A percentile compares a stretch with the other conserved stretches of the same genome.
Evolutionary conservation across 768 basidiomycete species (phyloP).

Genomic region (Russula griseocarnosa): DNA sequence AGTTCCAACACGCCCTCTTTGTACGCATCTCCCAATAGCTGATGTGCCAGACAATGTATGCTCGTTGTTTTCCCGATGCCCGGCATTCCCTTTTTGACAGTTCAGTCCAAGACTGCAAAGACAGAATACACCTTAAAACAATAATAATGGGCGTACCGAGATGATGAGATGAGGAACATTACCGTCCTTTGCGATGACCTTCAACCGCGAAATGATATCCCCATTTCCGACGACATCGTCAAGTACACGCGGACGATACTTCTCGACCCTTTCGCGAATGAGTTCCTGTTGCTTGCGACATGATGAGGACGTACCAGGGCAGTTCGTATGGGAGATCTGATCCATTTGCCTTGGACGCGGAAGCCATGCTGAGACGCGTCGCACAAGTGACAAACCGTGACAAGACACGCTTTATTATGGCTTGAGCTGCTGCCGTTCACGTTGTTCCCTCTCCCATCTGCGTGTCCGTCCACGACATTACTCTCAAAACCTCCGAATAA

Average conservation of each 20-base stretch:
- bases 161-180: slow-evolving; percentile 99
- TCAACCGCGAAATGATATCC: slow-evolving; percentile 92
- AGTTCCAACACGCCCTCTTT: slow-evolving; percentile 97
- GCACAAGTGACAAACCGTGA: slow-evolving; percentile 22
- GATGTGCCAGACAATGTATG: slow-evolving; percentile 95
- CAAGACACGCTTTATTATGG: slow-evolving; percentile 24
- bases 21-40: slow-evolving; percentile 91
- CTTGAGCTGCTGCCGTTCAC: neutral
- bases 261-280: slow-evolving; percentile 73
- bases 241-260: slow-evolving; percentile 78
- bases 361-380: slow-evolving; percentile 30
- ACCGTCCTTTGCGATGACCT: slow-evolving; percentile 93
- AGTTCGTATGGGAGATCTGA: slow-evolving; percentile 64
- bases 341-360: slow-evolving; percentile 40
- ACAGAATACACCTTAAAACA: neutral
- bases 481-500: neutral
- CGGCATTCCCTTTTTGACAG: slow-evolving; percentile 82
- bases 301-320: slow-evolving; percentile 56
- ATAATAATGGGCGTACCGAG: slow-evolving; percentile 56
- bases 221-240: slow-evolving; percentile 92
- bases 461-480: neutral
- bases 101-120: neutral
- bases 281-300: neutral
- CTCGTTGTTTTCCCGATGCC: slow-evolving; percentile 99
- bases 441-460: neutral